Evolutionary conservation across 2,329 filamentous ascomycete genomes (phyloP).

Genomic region (Scedosporium dehoogii): DNA sequence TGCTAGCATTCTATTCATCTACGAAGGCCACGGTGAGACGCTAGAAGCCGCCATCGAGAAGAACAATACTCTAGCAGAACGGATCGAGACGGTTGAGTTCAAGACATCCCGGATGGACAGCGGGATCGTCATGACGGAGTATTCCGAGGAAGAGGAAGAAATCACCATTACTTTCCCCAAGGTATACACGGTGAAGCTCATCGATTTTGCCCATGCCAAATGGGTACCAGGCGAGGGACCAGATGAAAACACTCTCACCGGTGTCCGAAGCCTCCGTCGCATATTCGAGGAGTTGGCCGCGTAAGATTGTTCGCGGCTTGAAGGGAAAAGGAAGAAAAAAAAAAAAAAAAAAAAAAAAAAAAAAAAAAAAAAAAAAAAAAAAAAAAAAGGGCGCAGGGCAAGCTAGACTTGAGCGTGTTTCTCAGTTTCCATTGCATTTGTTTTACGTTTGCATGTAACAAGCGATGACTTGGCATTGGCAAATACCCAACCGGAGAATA

Average conservation of each 20-base stretch:
- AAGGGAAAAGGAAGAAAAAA: no score
- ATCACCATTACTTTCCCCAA: constrained; percentile 25
- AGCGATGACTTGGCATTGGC: not conserved
- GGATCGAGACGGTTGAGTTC: constrained; percentile 40
- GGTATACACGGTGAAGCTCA: constrained; percentile 73
- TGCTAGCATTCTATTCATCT: constrained; percentile 51
- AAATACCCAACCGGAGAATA: not conserved
- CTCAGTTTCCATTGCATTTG: not conserved
- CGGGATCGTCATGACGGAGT: constrained; percentile 39
- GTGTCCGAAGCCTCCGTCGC: constrained; percentile 59
- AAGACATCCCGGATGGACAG: constrained; percentile 39
- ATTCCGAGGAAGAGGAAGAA: constrained; percentile 36
- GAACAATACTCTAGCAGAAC: constrained; percentile 38
- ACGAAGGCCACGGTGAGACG: constrained; percentile 51
- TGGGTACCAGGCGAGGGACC: constrained; percentile 75
- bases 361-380: no score
- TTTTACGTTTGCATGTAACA: not conserved
- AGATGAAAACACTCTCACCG: constrained; percentile 72
- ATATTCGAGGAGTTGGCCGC: constrained; percentile 59
- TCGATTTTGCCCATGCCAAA: constrained; percentile 90
- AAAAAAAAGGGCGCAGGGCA: not conserved
- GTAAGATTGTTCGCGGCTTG: constrained; percentile 7
- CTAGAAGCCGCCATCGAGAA: constrained; percentile 42
- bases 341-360: no score
- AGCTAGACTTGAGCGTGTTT: not conserved